A percentile compares a stretch with the other conserved stretches of the same genome.
Conservation (phyloP, 352 stramenopile species). For the Globisporangium apiculatum region DNA sequence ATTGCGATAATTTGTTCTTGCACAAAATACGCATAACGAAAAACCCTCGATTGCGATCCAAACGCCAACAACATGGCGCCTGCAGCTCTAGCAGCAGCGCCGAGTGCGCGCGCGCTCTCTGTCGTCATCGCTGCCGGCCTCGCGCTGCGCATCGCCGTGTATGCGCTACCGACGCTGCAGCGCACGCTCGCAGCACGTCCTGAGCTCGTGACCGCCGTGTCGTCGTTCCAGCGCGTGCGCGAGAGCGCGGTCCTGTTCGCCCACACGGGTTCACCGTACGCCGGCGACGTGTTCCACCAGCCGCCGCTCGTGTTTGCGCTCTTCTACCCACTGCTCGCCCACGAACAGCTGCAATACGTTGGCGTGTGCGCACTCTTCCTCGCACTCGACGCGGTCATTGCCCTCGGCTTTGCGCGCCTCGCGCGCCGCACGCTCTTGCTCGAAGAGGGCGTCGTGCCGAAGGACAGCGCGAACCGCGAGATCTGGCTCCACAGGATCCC, state of each 20-base stretch:
- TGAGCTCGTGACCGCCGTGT: slow-evolving; percentile 59
- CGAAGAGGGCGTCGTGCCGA: slow-evolving; percentile 40
- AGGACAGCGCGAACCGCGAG: slow-evolving; percentile 25
- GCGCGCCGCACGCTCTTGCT: slow-evolving; percentile 32
- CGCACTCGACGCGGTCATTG: slow-evolving; percentile 45
- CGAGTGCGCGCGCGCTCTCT: slow-evolving; percentile 8
- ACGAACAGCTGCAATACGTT: slow-evolving; percentile 18
- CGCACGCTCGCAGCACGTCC: slow-evolving; percentile 37
- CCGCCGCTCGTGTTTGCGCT: slow-evolving; percentile 66
- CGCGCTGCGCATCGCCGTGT: slow-evolving; percentile 31
- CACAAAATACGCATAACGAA: neutral
- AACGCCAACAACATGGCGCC: neutral
- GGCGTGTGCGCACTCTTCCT: slow-evolving; percentile 36
- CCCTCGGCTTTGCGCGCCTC: slow-evolving; percentile 46
- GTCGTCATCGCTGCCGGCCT: slow-evolving; percentile 24
- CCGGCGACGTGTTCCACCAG: slow-evolving; percentile 79
- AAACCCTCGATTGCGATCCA: no score
- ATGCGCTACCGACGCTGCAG: slow-evolving; percentile 25
- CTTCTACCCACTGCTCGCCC: slow-evolving; percentile 33
- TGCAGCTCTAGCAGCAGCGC: neutral
- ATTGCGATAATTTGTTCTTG: neutral
- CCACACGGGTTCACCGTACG: slow-evolving; percentile 47
- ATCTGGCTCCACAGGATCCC: slow-evolving; percentile 70
- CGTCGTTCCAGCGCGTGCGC: slow-evolving; percentile 49
- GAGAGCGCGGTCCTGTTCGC: slow-evolving; percentile 56